Base-by-base conservation (phyloP, 768 basidiomycete species). In the Lentinus tigrinus region DNA sequence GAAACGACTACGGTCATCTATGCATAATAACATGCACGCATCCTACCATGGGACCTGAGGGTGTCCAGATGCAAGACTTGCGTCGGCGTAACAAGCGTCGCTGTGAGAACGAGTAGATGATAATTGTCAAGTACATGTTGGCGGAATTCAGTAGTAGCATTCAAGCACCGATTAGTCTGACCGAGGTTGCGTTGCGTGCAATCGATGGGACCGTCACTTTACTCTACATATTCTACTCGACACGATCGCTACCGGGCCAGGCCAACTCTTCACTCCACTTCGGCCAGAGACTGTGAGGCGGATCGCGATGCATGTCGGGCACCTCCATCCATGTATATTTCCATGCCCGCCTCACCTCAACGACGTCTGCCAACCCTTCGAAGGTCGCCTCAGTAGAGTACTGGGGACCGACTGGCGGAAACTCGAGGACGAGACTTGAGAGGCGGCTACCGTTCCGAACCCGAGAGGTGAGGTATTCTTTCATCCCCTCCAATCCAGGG, bases 1-100 rank as follows among this genome's bases (percentile, higher is more conserved):
- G 47, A 62, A 47, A 60, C 53, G 2, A 60, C 53, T 13, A 50
- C 53, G 3, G 56, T 65, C 10, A 42, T 60, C 11, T 65, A 65
- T 23, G 48, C 31, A 24, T 55, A 34, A 44, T 6, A 10, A n/a
- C 17, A 44, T 11, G 31, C 31, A 31, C 31, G 31, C 31, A 31
- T n/a, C n/a, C n/a, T n/a, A n/a, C n/a, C n/a, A n/a, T n/a, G n/a
- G n/a, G n/a, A n/a, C n/a, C n/a, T n/a, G n/a, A n/a, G n/a, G n/a
- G n/a, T n/a, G n/a, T n/a, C n/a, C n/a, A n/a, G n/a, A n/a, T n/a
- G n/a, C n/a, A n/a, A n/a, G n/a, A n/a, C n/a, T n/a, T n/a, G n/a
- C n/a, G n/a, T n/a, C n/a, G n/a, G n/a, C n/a, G n/a, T n/a, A n/a
- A n/a, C n/a, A n/a, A n/a, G n/a, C n/a, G n/a, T n/a, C n/a, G n/a